Base-by-base conservation (phyloP, 1,284 basidiomycete species). In the Leccinum brunneo-olivaceum region DNA sequence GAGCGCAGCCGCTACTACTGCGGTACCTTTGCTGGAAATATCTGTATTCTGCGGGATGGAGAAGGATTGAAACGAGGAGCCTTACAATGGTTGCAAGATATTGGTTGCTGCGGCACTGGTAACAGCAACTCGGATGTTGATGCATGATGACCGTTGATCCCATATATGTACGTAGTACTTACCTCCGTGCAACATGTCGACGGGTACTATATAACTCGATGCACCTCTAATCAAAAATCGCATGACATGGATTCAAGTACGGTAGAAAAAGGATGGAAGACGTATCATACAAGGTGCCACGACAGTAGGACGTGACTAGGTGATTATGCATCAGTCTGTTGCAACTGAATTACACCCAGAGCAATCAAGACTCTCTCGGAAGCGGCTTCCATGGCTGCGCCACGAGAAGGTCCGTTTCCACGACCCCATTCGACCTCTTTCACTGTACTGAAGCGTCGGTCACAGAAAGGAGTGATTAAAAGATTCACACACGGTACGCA, bases 341-440 rank as follows among this genome's bases (percentile, higher is more conserved):
- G 29, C 24, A 23, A 37, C 14, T 6, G 23, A 11, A 44, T 25
- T 20, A 42, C 21, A 3, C 25, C 25, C 38, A 55, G 38, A 39
- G 52, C 54, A 11, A 45, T 40, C 32, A 60, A 33, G 25, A 60
- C 60, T 3, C 3, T 28, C 34, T 37, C 16, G 18, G 58, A 54
- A 5, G 62, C 58, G 7, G 19, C 42, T 19, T 64, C 58, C 57
- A 45, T 60, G 11, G 58, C 58, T 30, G 45, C 46, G 19, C 46
- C 44, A n/a, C 48, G 45, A 38, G 57, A 47, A 10, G 34, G 14
- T 7, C 60, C 58, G 0, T 15, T 39, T 20, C 62, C 58, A 15
- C 47, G 47, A n/a, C 62, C 60, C 47, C 53, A 60, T n/a, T 64
- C 60, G 6, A 62, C 19, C 7, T 30, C 48, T 4, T 60, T 25